Conservation (phyloP, 352 stramenopile species). For the Pythium folliculosum region DNA sequence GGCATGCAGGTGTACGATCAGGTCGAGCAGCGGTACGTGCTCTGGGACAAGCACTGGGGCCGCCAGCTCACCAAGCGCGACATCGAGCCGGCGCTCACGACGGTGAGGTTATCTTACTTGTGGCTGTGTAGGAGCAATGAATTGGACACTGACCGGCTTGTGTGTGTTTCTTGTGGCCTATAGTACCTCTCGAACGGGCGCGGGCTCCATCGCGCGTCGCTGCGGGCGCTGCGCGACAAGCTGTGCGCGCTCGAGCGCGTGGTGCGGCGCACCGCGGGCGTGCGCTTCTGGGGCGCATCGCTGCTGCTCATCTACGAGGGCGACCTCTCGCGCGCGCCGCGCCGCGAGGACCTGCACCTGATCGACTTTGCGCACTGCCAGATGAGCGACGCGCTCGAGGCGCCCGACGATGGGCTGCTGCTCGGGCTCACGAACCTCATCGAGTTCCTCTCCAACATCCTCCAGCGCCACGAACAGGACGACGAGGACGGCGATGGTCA, state of each 20-base stretch:
- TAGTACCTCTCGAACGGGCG: constrained; percentile 65
- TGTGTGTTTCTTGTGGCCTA: neutral
- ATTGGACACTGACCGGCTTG: neutral
- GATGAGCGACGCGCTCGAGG: constrained; percentile 50
- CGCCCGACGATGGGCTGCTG: constrained; percentile 64
- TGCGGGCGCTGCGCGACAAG: constrained; percentile 46
- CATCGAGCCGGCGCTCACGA: constrained; percentile 65
- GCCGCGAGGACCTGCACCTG: constrained; percentile 52
- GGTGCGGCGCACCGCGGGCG: constrained; percentile 43
- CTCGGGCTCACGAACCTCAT: constrained; percentile 69
- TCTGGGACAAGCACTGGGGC: constrained; percentile 84
- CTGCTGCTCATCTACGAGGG: constrained; percentile 80
- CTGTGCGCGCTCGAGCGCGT: constrained; percentile 46
- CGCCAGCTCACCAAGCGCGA: constrained; percentile 51
- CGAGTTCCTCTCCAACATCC: constrained; percentile 43
- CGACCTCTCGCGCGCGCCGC: constrained; percentile 34
- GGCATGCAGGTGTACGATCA: constrained; percentile 83
- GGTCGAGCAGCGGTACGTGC: constrained; percentile 54
- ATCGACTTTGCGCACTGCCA: constrained; percentile 85
- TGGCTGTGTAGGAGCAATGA: neutral
- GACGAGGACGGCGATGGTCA: too few relatives aligned
- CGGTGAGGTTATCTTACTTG: constrained; percentile 32
- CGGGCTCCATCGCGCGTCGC: constrained; percentile 45
- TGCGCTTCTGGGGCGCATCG: constrained; percentile 78
- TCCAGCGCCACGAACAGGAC: neutral